Evolutionary conservation across 352 stramenopile genomes (phyloP), one percentile per base, ranked within the genome.

Genomic region (Pythium oligandrum): DNA sequence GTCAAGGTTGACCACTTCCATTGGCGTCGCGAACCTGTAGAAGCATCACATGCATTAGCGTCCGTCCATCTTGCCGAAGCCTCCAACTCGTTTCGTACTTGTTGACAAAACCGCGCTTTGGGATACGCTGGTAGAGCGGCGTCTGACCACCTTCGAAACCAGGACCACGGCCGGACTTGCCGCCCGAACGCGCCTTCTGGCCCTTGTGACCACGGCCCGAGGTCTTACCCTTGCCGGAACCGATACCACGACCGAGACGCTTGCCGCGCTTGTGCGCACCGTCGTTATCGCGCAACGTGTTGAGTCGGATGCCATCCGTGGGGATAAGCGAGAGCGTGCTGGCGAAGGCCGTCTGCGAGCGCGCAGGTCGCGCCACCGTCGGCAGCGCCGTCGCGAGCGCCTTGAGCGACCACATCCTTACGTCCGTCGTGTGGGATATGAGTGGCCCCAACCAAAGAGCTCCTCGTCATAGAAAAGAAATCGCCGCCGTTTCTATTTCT

Each of bases 91-190:
- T 4, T 5, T 56, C 60, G 50, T 58, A 62, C 67, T 87, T 90
- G 63, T 94, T 94, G 72, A 99, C 99, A 74, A 99, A 99, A 53
- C 96, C 97, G 40, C 95, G 89, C 82, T 99, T 99, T 36, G 97
- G 97, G 40, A 99, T 64, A 43, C 90, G 83, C 68, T 97, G 93
- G 77, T 98, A 97, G 51, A 99, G 71, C 40, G 96, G 96, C 44
- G 97, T 99, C 75, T 99, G 97, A 4, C 97, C 97, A 53, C 97
- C 97, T 65, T 99, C 97, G 63, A 99, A 99, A 34, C 86, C 91
- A 31, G 88, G 80, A 0, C 95, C 86, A 31, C 81, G 81, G 4
- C 81, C 81, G 0, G 81, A 70, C 31, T 90, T 80, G 6, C 88
- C 87, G 10, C 96, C 96, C 9, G 78, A 73, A 47, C 97, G 83